These are phyloP conservation scores for Xylariaceae sp. DNA, from an alignment of 2,329 filamentous ascomycete genomes.

Conservation along the genomic window DNA sequence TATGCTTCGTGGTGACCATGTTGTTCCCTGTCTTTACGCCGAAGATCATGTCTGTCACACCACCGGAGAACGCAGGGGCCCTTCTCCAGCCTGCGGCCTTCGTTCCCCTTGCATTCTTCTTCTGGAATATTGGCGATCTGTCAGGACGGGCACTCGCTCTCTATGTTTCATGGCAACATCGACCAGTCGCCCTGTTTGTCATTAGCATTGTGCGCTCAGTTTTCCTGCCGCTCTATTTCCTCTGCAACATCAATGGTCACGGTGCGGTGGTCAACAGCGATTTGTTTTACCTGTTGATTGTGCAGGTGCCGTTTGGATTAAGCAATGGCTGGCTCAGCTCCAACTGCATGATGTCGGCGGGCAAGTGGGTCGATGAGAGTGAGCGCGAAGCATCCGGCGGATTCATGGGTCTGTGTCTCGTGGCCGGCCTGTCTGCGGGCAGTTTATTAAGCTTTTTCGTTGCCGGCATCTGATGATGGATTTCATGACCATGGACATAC, in stretches of 20 bases:
- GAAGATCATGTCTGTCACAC: slow-evolving; percentile 50
- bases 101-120: slow-evolving; percentile 82
- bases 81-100: slow-evolving; percentile 71
- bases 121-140: slow-evolving; percentile 91
- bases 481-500: slow-evolving; percentile 15
- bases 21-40: slow-evolving; percentile 89
- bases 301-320: slow-evolving; percentile 78
- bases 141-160: slow-evolving; percentile 63
- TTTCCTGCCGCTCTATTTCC: slow-evolving; percentile 78
- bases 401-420: slow-evolving; percentile 91
- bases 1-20: slow-evolving; percentile 84
- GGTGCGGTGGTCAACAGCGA: slow-evolving; percentile 75
- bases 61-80: slow-evolving; percentile 39
- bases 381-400: slow-evolving; percentile 86
- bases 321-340: slow-evolving; percentile 84
- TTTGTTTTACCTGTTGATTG: slow-evolving; percentile 76
- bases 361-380: slow-evolving; percentile 70
- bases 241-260: slow-evolving; percentile 79
- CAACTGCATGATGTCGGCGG: slow-evolving; percentile 86
- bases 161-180: slow-evolving; percentile 49
- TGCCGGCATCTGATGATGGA: slow-evolving; percentile 40
- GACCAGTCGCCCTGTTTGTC: slow-evolving; percentile 62
- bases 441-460: slow-evolving; percentile 83
- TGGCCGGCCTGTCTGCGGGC: slow-evolving; percentile 75
- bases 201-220: slow-evolving; percentile 58